Conservation (phyloP, 441 rosid species). For the Biscutella laevigata region DNA sequence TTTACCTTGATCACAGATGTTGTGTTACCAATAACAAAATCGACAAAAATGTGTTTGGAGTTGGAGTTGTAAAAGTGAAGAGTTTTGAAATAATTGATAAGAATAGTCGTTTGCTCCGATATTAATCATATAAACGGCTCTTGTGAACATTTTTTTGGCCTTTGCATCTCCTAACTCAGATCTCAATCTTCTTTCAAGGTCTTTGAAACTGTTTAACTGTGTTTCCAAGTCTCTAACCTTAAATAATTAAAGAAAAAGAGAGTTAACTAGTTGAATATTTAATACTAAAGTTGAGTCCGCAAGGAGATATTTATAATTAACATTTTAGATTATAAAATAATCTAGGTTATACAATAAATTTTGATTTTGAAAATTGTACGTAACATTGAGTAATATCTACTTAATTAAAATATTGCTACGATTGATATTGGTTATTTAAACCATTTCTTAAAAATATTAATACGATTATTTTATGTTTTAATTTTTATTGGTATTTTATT, state of each 20-base stretch:
- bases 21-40: constrained; percentile 36
- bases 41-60: constrained; percentile 24
- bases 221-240: constrained; percentile 31
- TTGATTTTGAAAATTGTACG: too few species aligned
- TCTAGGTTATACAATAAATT: too few species aligned
- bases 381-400: too few species aligned
- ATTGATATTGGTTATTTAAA: too few species aligned
- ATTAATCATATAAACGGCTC: constrained; percentile 34
- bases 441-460: too few species aligned
- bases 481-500: too few species aligned
- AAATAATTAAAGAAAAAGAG: neutral
- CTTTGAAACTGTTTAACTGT: constrained; percentile 33
- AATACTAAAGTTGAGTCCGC: too few species aligned
- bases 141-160: constrained; percentile 20
- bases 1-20: constrained; percentile 31
- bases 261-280: neutral
- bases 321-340: too few species aligned
- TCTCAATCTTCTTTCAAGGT: constrained; percentile 23
- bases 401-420: too few species aligned
- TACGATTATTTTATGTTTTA: too few species aligned
- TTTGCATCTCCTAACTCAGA: constrained; percentile 28
- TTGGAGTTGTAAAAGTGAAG: constrained; percentile 22
- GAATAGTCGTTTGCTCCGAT: constrained; percentile 39
- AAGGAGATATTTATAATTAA: too few species aligned
- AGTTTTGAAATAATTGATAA: constrained; percentile 12